These are phyloP conservation scores for Colletotrichum scovillei DNA, from an alignment of 2,329 filamentous ascomycete species.

Conservation along the genomic window DNA sequence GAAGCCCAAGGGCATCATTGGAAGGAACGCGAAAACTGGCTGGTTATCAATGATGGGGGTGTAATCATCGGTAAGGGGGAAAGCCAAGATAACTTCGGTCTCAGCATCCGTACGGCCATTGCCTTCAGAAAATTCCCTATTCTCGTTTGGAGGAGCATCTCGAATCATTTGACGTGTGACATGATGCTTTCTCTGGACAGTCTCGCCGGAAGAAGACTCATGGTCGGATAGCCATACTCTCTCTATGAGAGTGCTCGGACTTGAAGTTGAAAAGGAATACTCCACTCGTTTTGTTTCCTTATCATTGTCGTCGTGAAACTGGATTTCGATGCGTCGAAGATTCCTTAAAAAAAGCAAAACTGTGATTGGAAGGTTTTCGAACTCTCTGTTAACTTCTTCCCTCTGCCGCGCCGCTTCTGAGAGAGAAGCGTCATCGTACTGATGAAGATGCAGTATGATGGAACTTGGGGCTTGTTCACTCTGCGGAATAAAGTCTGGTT, in stretches of 20 bases:
- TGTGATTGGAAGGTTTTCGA: slow-evolving; percentile 50
- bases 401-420: slow-evolving; percentile 34
- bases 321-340: slow-evolving; percentile 46
- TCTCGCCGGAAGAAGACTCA: background rate
- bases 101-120: slow-evolving; percentile 37
- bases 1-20: slow-evolving; percentile 54
- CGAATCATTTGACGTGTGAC: slow-evolving; percentile 40
- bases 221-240: background rate
- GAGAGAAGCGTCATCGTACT: slow-evolving; percentile 36
- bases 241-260: background rate
- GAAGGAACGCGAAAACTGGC: slow-evolving; percentile 58
- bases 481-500: slow-evolving; percentile 37
- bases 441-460: slow-evolving; percentile 51
- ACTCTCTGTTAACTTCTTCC: slow-evolving; percentile 46
- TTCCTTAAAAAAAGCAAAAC: slow-evolving; percentile 57
- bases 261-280: background rate
- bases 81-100: slow-evolving; percentile 56
- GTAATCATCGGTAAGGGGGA: slow-evolving; percentile 50
- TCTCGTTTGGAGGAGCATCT: background rate
- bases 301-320: slow-evolving; percentile 40
- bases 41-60: slow-evolving; percentile 52
- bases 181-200: slow-evolving; percentile 41
- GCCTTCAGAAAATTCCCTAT: slow-evolving; percentile 39
- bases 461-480: slow-evolving; percentile 41
- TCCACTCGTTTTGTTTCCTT: background rate